Evolutionary conservation across 768 basidiomycete species (phyloP).

Genomic region (Leccinum rimulosum): DNA sequence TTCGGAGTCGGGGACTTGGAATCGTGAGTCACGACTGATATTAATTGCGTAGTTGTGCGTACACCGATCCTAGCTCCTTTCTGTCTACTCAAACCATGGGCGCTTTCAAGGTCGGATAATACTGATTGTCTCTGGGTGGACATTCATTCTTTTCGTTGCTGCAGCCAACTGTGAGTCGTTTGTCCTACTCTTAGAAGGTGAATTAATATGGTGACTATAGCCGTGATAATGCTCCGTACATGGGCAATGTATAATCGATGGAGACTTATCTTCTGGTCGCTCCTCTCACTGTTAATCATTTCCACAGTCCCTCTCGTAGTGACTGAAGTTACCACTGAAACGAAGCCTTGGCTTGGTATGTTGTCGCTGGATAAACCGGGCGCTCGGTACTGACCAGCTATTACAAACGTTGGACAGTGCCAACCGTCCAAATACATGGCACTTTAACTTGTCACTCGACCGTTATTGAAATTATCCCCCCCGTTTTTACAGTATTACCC

Average conservation of each 20-base stretch:
- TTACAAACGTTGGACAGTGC: not conserved
- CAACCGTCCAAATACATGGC: not conserved
- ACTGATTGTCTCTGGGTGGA: not conserved
- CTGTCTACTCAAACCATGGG: not conserved
- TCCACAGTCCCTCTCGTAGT: too few relatives aligned
- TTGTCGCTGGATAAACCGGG: not conserved
- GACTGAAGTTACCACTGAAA: too few relatives aligned
- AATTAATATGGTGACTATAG: not conserved
- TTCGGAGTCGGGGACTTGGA: too few relatives aligned
- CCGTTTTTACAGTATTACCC: too few relatives aligned
- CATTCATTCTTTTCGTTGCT: not conserved
- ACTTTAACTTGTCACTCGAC: not conserved
- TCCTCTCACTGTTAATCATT: too few relatives aligned
- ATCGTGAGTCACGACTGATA: not conserved
- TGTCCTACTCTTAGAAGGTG: too few relatives aligned
- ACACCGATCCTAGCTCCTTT: not conserved
- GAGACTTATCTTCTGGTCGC: not conserved
- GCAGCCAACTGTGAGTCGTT: constrained; percentile 8
- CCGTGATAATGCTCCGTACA: constrained; percentile 1
- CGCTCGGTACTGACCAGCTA: too few relatives aligned
- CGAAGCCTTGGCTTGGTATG: not conserved
- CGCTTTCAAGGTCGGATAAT: not conserved
- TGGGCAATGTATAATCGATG: not conserved
- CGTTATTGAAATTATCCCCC: not conserved
- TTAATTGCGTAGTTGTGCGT: not conserved